These are phyloP conservation scores for Cynara cardunculus DNA, from an alignment of 129 eudicot species.

Conservation along the genomic window DNA sequence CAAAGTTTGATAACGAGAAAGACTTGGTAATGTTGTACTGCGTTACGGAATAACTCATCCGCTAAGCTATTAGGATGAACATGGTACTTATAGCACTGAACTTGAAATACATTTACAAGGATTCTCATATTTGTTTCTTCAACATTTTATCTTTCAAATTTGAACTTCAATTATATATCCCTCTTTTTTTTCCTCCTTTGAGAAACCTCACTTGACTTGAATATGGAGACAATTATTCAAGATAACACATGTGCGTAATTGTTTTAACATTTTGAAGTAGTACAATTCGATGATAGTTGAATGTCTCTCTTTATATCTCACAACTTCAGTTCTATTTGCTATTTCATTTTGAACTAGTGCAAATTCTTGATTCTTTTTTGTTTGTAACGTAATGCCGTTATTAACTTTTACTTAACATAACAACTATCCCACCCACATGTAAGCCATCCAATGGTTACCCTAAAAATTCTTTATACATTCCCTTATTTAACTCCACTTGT, in stretches of 20 bases:
- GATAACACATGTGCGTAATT: not conserved
- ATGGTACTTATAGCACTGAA: not conserved
- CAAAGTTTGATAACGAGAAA: constrained; percentile 96
- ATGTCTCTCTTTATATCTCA: not conserved
- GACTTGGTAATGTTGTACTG: constrained; percentile 86
- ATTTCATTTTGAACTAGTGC: no score
- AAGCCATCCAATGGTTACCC: not conserved
- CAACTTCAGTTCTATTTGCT: not conserved
- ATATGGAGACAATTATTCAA: not conserved
- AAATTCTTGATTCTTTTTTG: not conserved
- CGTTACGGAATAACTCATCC: constrained; percentile 92
- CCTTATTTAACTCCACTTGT: not conserved
- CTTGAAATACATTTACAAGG: not conserved
- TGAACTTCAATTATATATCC: not conserved
- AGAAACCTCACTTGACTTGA: constrained; percentile 1
- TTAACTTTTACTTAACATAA: no score
- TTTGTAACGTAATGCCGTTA: no score
- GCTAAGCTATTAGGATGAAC: constrained; percentile 35
- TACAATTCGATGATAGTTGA: not conserved
- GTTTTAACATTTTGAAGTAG: not conserved
- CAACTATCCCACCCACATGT: not conserved
- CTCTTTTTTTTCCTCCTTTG: not conserved
- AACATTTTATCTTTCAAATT: not conserved
- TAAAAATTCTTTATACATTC: not conserved
- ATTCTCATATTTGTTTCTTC: not conserved